Evolutionary conservation across 225 moss, liverwort and hornwort species (phyloP).

Genomic region (Pleurozium schreberi): DNA sequence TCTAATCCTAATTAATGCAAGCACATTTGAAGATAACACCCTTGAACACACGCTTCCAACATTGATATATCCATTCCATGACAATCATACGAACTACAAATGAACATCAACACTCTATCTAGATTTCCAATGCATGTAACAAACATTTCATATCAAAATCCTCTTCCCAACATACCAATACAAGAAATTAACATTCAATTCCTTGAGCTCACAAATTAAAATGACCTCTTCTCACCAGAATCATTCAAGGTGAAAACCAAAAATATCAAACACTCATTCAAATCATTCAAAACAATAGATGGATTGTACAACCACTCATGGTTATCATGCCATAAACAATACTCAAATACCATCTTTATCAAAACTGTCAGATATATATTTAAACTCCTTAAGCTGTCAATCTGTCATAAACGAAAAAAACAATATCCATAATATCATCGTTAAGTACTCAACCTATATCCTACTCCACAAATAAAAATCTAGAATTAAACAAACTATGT

Average conservation of each 20-base stretch:
- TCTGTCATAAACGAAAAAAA: no score
- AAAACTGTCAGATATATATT: fast-evolving
- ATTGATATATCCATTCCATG: fast-evolving
- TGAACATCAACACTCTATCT: neutral
- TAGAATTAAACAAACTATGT: neutral
- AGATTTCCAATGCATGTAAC: neutral
- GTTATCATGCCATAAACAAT: no score
- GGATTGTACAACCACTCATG: neutral
- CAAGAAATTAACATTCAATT: no score
- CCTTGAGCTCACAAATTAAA: neutral
- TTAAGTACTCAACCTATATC: neutral
- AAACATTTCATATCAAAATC: neutral
- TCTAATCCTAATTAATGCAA: neutral
- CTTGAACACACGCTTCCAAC: no score
- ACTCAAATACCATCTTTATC: neutral
- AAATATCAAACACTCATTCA: neutral
- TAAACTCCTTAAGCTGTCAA: neutral
- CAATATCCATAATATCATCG: neutral
- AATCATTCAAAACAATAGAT: neutral
- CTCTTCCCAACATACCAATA: fast-evolving
- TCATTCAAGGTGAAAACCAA: no score
- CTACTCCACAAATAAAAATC: neutral
- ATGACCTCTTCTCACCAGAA: neutral
- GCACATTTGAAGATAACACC: no score
- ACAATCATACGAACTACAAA: no score